These are phyloP conservation scores for Phalaenopsis equestris DNA, from an alignment of 106 monocot species.

Conservation along the genomic window DNA sequence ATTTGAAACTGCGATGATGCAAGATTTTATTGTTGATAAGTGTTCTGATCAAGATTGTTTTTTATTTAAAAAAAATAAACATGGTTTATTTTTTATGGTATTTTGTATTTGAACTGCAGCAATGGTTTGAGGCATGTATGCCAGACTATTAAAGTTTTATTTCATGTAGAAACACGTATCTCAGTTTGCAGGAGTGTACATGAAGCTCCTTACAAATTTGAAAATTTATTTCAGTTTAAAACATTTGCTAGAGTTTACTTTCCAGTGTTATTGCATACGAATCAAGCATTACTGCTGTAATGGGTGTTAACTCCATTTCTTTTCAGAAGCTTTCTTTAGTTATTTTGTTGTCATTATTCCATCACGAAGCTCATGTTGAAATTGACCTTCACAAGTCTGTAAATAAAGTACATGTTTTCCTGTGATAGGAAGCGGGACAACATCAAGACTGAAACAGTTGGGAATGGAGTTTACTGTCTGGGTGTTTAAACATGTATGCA, in stretches of 20 bases:
- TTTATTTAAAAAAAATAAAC: no score
- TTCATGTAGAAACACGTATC: no score
- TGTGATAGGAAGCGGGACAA: conserved; percentile 67
- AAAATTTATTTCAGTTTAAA: not conserved
- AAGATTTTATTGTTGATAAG: no score
- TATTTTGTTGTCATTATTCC: not conserved
- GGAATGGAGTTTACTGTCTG: conserved; percentile 99
- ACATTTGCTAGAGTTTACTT: no score
- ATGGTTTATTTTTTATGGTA: no score
- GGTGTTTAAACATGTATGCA: conserved; percentile 97
- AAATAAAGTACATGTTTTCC: conserved; percentile 4
- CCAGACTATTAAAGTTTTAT: no score
- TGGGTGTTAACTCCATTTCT: not conserved
- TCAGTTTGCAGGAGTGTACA: no score
- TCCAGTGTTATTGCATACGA: no score
- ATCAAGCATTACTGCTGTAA: not conserved
- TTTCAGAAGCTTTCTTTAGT: not conserved
- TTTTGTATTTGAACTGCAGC: no score
- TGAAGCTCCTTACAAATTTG: not conserved
- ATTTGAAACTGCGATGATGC: no score
- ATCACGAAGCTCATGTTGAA: not conserved
- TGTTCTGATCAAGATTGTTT: no score
- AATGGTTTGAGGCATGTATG: no score
- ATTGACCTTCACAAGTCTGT: not conserved
- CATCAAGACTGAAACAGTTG: conserved; percentile 78